Evolutionary conservation across 139 green algal species (phyloP).

Genomic region (Chlamydomonas sp.): DNA sequence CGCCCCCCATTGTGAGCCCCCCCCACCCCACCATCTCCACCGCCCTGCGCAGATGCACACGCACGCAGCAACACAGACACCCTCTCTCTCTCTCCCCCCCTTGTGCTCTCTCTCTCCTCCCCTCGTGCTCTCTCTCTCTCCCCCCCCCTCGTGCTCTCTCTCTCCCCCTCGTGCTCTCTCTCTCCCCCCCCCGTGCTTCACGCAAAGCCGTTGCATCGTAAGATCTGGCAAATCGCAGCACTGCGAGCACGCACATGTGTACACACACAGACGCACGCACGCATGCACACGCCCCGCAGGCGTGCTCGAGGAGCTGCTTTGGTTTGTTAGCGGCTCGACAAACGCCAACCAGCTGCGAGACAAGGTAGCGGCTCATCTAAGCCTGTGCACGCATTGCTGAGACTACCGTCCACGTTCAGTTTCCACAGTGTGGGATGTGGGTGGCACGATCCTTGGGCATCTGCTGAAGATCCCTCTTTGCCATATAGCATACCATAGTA

Average conservation of each 20-base stretch:
- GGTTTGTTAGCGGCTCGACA: conserved; percentile 90
- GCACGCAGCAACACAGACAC: conserved; percentile 3
- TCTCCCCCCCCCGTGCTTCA: background rate
- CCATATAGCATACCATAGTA: no score
- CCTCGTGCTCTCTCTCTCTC: background rate
- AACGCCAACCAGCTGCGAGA: conserved; percentile 75
- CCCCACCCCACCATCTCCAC: no score
- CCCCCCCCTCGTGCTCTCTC: background rate
- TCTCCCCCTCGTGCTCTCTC: background rate
- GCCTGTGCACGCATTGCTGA: no score
- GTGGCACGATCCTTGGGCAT: no score
- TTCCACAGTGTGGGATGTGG: no score
- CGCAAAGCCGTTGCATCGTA: no score
- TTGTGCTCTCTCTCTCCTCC: background rate
- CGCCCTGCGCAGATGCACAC: background rate
- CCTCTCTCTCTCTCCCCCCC: background rate
- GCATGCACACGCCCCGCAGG: conserved; percentile 36
- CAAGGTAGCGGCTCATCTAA: no score
- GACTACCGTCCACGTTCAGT: no score
- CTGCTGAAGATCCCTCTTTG: no score
- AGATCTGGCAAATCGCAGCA: no score
- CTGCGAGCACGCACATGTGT: no score
- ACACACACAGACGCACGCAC: background rate
- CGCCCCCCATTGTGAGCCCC: no score
- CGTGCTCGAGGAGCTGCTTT: conserved; percentile 97